Conservation (phyloP, 768 basidiomycete species). For the Lentinus brumalis region DNA sequence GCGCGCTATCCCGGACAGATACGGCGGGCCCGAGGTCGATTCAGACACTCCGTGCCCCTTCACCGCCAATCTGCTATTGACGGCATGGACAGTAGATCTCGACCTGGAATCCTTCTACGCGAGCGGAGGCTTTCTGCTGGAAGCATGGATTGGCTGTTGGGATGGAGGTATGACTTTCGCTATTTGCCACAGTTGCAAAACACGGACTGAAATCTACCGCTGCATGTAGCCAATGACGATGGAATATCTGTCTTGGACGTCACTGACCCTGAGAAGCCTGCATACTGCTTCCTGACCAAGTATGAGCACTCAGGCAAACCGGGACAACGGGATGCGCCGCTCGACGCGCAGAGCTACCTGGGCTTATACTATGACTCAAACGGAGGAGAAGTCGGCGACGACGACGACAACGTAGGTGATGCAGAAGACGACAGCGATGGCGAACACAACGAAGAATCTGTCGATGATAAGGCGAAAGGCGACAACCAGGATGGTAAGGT, state of each 20-base stretch:
- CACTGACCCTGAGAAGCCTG: slow-evolving; percentile 28
- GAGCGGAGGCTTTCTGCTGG: slow-evolving; percentile 22
- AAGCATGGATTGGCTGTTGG: slow-evolving; percentile 29
- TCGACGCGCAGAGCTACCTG: slow-evolving; percentile 12
- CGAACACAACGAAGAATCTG: too few relatives aligned
- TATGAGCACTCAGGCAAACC: neutral
- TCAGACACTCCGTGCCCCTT: slow-evolving; percentile 37
- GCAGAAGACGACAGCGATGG: too few relatives aligned
- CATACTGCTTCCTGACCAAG: slow-evolving; percentile 29
- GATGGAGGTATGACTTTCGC: slow-evolving; percentile 27
- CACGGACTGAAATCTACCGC: neutral
- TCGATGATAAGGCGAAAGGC: too few relatives aligned
- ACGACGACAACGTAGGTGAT: too few relatives aligned
- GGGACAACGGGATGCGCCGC: neutral
- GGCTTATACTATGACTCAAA: neutral
- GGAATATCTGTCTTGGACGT: slow-evolving; percentile 40
- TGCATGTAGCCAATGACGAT: slow-evolving; percentile 35
- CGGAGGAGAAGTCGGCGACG: too few relatives aligned
- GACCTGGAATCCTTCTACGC: slow-evolving; percentile 13
- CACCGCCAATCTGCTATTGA: slow-evolving; percentile 31
- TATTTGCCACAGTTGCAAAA: neutral
- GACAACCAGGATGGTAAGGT: too few relatives aligned
- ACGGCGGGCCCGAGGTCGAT: slow-evolving; percentile 19
- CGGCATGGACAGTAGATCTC: slow-evolving; percentile 35
- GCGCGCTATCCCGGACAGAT: slow-evolving; percentile 33